Percentiles rank a stretch among this genome's conserved stretches.
These are phyloP conservation scores for Aspergillus fructus DNA, from an alignment of 2,329 filamentous ascomycete genomes.

Conservation along the genomic window DNA sequence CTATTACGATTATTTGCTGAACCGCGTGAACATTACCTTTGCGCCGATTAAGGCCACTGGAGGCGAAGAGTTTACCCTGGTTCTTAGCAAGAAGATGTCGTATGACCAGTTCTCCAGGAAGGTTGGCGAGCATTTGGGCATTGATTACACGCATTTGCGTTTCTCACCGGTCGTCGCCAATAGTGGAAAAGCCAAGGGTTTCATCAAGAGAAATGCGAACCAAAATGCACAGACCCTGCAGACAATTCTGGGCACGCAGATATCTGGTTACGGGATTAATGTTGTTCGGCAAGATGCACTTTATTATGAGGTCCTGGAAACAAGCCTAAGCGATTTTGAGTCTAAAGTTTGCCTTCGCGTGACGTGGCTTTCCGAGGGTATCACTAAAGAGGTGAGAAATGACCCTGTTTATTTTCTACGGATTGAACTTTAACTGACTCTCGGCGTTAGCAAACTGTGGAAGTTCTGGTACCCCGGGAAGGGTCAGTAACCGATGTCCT, in stretches of 20 bases:
- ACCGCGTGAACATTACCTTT: conserved; percentile 78
- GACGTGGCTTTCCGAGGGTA: conserved; percentile 82
- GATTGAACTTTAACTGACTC: conserved; percentile 11
- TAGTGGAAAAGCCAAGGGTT: conserved; percentile 72
- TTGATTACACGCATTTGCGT: conserved; percentile 82
- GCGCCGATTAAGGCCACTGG: conserved; percentile 57
- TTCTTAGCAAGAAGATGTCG: conserved; percentile 80
- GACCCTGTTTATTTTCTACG: background rate
- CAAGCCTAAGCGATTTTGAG: conserved; percentile 88
- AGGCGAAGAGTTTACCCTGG: conserved; percentile 70
- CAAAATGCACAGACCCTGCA: conserved; percentile 71
- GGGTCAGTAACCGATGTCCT: conserved; percentile 78
- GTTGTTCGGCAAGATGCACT: conserved; percentile 72
- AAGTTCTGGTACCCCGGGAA: conserved; percentile 84
- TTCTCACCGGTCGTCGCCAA: conserved; percentile 82
- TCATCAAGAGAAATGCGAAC: conserved; percentile 71
- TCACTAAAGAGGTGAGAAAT: conserved; percentile 75
- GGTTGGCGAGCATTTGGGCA: conserved; percentile 72
- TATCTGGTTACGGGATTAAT: conserved; percentile 67
- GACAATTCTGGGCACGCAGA: conserved; percentile 74
- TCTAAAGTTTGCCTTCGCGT: conserved; percentile 86
- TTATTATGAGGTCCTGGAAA: conserved; percentile 91
- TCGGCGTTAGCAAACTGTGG: conserved; percentile 64
- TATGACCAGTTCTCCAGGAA: conserved; percentile 86
- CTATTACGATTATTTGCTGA: conserved; percentile 91